phyloP scores from a whole-genome alignment of 129 eudicot genomes.

The Centrapalus pauciflorus region DNA sequence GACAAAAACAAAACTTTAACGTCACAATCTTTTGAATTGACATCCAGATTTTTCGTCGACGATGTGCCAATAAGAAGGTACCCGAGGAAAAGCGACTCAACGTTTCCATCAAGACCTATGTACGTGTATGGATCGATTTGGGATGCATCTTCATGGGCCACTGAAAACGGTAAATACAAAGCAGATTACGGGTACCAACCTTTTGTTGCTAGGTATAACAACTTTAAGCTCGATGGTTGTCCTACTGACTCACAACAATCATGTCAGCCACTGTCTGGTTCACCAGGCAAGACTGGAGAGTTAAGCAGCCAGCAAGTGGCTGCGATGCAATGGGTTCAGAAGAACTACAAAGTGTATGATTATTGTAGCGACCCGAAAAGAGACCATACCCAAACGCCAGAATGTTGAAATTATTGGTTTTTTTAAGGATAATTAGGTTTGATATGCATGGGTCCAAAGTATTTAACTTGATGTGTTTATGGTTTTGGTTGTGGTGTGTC shows the following conservation, averaged over 20 bases:
- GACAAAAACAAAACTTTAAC: background rate
- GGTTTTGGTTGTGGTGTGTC: background rate
- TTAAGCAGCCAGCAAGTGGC: conserved; percentile 51
- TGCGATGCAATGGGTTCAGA: conserved; percentile 61
- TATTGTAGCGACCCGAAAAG: conserved; percentile 65
- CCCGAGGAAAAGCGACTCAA: conserved; percentile 41
- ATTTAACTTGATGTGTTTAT: background rate
- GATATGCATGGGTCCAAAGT: conserved; percentile 13
- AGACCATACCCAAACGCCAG: conserved; percentile 73
- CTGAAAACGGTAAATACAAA: conserved; percentile 33
- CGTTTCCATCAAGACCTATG: conserved; percentile 36
- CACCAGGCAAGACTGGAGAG: conserved; percentile 28
- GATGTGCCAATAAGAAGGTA: conserved; percentile 87
- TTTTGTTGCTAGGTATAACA: conserved; percentile 30
- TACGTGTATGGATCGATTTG: conserved; percentile 47
- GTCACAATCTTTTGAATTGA: background rate
- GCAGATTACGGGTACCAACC: conserved; percentile 39
- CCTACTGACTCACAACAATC: background rate
- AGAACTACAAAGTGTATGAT: conserved; percentile 57
- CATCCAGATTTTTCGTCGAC: conserved; percentile 79
- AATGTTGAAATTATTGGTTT: conserved; percentile 34
- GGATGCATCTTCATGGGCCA: conserved; percentile 65
- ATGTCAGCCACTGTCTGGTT: conserved; percentile 24
- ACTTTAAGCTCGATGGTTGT: conserved; percentile 33
- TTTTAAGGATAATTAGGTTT: background rate